Evolutionary conservation across 176 grass and related monocot species (phyloP).

Genomic region (Tillandsia leiboldiana): DNA sequence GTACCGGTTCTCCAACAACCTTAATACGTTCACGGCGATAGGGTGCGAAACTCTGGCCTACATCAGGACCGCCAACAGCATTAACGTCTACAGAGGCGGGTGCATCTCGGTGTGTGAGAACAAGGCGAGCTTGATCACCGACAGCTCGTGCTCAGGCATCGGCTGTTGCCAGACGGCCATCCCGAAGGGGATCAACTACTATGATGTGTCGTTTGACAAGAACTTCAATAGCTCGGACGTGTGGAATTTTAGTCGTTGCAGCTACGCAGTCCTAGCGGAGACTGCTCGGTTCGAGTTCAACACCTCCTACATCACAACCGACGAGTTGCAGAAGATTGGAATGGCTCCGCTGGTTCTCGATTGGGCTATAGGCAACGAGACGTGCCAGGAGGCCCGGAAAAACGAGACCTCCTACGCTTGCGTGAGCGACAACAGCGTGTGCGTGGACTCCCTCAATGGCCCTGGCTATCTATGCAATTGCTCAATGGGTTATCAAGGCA

Average conservation of each 20-base stretch:
- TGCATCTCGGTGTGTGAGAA: neutral
- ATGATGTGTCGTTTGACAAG: neutral
- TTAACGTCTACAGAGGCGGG: neutral
- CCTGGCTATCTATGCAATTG: slow-evolving; percentile 23
- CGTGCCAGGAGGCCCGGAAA: neutral
- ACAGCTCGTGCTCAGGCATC: slow-evolving; percentile 12
- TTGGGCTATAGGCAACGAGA: slow-evolving; percentile 11
- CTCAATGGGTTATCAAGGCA: slow-evolving; percentile 13
- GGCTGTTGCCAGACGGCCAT: slow-evolving; percentile 15
- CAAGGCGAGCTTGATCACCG: neutral
- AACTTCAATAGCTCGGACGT: neutral
- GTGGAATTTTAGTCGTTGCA: neutral
- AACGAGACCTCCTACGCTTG: slow-evolving; percentile 9
- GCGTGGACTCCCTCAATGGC: neutral
- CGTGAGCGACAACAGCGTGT: slow-evolving; percentile 16
- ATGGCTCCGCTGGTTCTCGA: neutral
- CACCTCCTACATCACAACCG: neutral
- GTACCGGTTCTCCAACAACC: neutral
- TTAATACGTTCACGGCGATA: neutral
- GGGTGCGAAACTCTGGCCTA: slow-evolving; percentile 11
- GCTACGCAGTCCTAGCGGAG: neutral
- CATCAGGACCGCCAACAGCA: neutral
- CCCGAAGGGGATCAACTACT: neutral
- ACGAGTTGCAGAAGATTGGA: neutral
- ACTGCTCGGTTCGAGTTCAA: neutral